Evolutionary conservation across 192 early-diverging fungal genomes (phyloP).

Genomic region (Pilobolus umbonatus): DNA sequence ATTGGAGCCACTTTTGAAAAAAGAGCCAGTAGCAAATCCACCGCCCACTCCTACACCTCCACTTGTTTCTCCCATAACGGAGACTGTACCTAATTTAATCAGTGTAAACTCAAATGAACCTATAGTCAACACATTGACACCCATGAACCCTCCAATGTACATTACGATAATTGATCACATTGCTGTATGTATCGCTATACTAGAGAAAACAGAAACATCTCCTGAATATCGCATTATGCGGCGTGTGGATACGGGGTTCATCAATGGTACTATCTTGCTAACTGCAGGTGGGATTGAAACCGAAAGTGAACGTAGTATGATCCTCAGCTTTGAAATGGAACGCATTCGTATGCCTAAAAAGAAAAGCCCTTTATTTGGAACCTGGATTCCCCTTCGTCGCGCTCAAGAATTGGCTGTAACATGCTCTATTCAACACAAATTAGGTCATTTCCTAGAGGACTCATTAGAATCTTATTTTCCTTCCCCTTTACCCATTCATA

Average conservation of each 20-base stretch:
- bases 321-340: slow-evolving; percentile 79
- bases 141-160: slow-evolving; percentile 39
- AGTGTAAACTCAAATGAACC: not conserved
- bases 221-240: slow-evolving; percentile 67
- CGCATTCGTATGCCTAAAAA: slow-evolving; percentile 70
- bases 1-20: slow-evolving; percentile 27
- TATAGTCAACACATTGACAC: slow-evolving; percentile 9
- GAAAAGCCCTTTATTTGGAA: slow-evolving; percentile 71
- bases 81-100: not conserved
- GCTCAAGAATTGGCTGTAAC: slow-evolving; percentile 80
- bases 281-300: slow-evolving; percentile 83
- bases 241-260: slow-evolving; percentile 76
- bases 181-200: slow-evolving; percentile 40
- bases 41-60: not conserved
- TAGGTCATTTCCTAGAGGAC: slow-evolving; percentile 75
- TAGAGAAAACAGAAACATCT: slow-evolving; percentile 29
- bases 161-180: slow-evolving; percentile 50
- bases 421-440: slow-evolving; percentile 68
- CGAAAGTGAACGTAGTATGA: slow-evolving; percentile 78
- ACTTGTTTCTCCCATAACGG: not conserved
- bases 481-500: slow-evolving; percentile 47
- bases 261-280: slow-evolving; percentile 82
- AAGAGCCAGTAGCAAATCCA: slow-evolving; percentile 12
- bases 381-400: slow-evolving; percentile 88
- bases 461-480: slow-evolving; percentile 64